A percentile compares a stretch with the other conserved stretches of the same genome.
These are phyloP conservation scores for Saccharomycopsis sp. DNA, from an alignment of 805 yeast genomes.

Conservation along the genomic window DNA sequence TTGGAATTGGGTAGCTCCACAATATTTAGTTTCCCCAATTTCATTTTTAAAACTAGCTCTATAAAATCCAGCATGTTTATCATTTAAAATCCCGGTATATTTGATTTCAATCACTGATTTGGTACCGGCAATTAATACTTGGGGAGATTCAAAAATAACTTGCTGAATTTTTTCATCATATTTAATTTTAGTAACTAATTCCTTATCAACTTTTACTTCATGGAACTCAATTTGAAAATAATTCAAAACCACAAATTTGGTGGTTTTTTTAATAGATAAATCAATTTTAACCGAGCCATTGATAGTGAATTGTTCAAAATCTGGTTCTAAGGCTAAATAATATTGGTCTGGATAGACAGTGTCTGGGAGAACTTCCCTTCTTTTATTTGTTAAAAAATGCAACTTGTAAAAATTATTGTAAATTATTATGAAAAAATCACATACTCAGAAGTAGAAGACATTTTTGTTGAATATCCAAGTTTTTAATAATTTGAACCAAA, in stretches of 20 bases:
- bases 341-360: conserved; percentile 69
- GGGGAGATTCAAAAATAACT: conserved; percentile 46
- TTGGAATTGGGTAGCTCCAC: conserved; percentile 82
- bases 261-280: conserved; percentile 38
- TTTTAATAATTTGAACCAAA: too few species aligned
- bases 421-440: too few species aligned
- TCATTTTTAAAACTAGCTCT: conserved; percentile 50
- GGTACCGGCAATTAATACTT: conserved; percentile 29
- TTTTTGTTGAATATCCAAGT: too few species aligned
- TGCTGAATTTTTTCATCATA: conserved; percentile 50
- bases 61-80: conserved; percentile 78
- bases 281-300: conserved; percentile 46
- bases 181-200: conserved; percentile 32
- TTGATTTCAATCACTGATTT: conserved; percentile 36
- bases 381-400: too few species aligned
- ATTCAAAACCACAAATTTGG: conserved; percentile 45
- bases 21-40: conserved; percentile 52
- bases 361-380: conserved; percentile 40
- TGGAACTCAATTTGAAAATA: conserved; percentile 54
- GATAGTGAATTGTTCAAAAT: conserved; percentile 47
- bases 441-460: too few species aligned
- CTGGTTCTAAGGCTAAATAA: conserved; percentile 54
- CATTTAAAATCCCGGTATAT: conserved; percentile 57
- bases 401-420: too few species aligned
- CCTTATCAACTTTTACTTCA: conserved; percentile 31